Base-by-base conservation (phyloP, 768 basidiomycete genomes). In the Tylopilus sp. region DNA sequence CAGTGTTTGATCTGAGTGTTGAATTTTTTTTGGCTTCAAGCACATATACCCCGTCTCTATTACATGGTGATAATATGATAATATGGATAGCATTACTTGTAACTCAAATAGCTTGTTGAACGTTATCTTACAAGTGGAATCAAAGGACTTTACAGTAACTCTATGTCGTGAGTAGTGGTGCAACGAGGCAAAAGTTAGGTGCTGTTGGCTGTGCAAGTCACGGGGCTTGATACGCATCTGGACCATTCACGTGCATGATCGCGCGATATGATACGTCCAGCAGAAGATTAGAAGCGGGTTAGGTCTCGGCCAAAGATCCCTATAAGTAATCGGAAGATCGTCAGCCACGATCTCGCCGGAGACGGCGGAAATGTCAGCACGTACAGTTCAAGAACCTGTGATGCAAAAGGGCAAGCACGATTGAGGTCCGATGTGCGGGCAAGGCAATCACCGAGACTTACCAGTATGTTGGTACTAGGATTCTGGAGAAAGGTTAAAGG, bases 281-380 rank as follows among this genome's bases (percentile, higher is more conserved):
- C 38, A 43, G 14, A 53, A 37, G 24, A 41, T 77, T 68, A 88
- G 64, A 89, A 87, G 14, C 85, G 80, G 21, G 81, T 85, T 52
- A 89, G 66, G 65, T 89, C 87, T 25, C 87, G 81, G 8, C 86
- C 86, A 67, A 87, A 86, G 43, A 87, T 85, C 86, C 84, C 84
- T 85, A 60, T 40, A 17, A 33, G 45, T 31, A 16, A 38, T 33
- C n/a, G n/a, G 25, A 52, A 48, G 29, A 54, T 28, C 49, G 56
- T 66, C 17, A 57, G 45, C 34, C 50, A 34, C 41, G 43, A 59
- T 55, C 52, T 62, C 48, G 21, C 55, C 53, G 47, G 7, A 25
- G 14, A 43, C 12, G 28, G 33, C 54, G 48, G 50, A 44, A 48
- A 55, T 50, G 29, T 21, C 42, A 29, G 33, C 36, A 62, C 80